phyloP scores from a whole-genome alignment of 768 basidiomycete genomes.

The Cantharellus cinnabarinus region DNA sequence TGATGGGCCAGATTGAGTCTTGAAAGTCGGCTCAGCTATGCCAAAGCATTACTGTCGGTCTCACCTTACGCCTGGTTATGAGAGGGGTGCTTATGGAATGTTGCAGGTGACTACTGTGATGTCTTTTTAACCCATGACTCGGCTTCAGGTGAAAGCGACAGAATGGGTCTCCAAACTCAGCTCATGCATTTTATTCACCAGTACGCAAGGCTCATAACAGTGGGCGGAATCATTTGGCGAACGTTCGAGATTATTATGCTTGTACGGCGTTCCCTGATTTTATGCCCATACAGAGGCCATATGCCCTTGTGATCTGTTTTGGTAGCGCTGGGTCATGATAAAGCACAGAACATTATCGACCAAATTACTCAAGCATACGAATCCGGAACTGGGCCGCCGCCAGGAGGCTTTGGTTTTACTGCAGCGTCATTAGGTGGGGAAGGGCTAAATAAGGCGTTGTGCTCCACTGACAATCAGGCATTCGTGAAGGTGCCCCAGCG shows the following conservation, averaged over 20 bases:
- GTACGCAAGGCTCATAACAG: conserved; percentile 97
- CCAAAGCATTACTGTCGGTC: conserved; percentile 72
- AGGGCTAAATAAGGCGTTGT: conserved; percentile 13
- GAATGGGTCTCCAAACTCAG: background rate
- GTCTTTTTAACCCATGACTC: conserved; percentile 91
- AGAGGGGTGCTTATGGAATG: background rate
- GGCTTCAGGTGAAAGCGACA: conserved; percentile 46
- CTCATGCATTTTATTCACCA: conserved; percentile 18
- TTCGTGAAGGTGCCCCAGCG: conserved; percentile 20
- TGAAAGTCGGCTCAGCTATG: conserved; percentile 1
- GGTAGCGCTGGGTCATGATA: conserved; percentile 49
- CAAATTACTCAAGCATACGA: conserved; percentile 93
- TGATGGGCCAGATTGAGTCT: background rate
- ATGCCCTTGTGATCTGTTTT: conserved; percentile 1
- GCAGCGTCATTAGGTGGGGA: conserved; percentile 51
- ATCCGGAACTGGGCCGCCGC: conserved; percentile 63
- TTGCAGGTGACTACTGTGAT: conserved; percentile 53
- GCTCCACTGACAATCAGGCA: conserved; percentile 15
- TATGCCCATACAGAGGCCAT: background rate
- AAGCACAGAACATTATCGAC: conserved; percentile 95
- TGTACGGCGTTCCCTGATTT: conserved; percentile 29
- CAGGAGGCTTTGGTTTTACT: conserved; percentile 72
- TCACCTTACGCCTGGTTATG: background rate
- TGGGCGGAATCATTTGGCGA: conserved; percentile 88
- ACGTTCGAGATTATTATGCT: conserved; percentile 94